Base-by-base conservation (phyloP, 805 yeast genomes). In the Barnettozyma vustinii region DNA sequence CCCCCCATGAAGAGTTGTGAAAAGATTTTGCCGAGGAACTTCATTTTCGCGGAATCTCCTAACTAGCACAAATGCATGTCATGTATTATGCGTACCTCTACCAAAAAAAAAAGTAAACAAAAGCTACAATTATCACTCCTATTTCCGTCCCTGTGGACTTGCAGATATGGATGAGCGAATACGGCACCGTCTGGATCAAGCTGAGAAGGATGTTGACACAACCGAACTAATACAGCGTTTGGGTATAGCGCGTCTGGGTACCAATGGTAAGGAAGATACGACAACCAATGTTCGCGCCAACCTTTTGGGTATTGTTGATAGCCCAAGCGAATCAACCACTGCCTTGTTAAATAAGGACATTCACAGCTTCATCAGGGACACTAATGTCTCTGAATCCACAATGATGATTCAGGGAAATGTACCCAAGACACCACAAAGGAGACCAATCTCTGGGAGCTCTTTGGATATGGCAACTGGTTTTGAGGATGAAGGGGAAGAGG, bases 381-480 rank as follows among this genome's bases (percentile, higher is more conserved):
- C n/a, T 21, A 50, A 57, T 20, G 51, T 58, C 13, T 58, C 62
- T 4, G 61, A 60, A 30, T 45, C 61, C 1, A 58, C 59, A 1
- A 42, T 52, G 50, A 13, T 55, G 19, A 52, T 58, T n/a, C 54
- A 49, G 8, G 48, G 35, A 0, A 21, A 50, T 30, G 37, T 42
- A 9, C 59, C 58, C 2, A 18, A 40, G 3, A 51, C 60, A 0
- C 62, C 64, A 4, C 25, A 52, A 12, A 43, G 55, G 25, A 46
- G 63, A 35, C 45, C 59, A 0, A 41, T 60, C 2, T 58, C 63
- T 25, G 63, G 59, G 10, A 52, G 56, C 32, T 59, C 63, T 1
- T 37, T 59, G 48, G 57, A 53, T 9, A 12, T 56, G n/a, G 41
- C 46, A 23, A 41, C 49, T 18, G 43, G 47, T 3, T 33, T 42